phyloP scores from a whole-genome alignment of 1,284 basidiomycete species.

The Takashimella koratensis region DNA sequence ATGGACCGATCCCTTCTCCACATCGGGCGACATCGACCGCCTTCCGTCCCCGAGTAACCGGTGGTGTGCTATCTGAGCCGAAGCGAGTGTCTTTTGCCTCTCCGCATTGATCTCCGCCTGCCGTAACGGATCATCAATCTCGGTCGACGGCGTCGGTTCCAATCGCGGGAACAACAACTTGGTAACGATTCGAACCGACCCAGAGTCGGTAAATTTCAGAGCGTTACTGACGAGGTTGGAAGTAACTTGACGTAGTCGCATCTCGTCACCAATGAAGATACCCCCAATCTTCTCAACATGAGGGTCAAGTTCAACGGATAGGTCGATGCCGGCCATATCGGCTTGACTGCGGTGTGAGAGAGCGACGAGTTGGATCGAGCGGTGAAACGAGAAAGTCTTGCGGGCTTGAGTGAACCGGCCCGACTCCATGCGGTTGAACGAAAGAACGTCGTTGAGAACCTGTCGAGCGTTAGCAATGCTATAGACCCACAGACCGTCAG shows the following conservation, averaged over 20 bases:
- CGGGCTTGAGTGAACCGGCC: slow-evolving; percentile 32
- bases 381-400: slow-evolving; percentile 76
- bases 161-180: slow-evolving; percentile 38
- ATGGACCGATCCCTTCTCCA: slow-evolving; percentile 32
- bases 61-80: not conserved
- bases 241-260: slow-evolving; percentile 72
- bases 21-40: slow-evolving; percentile 7
- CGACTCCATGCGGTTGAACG: slow-evolving; percentile 51
- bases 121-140: slow-evolving; percentile 28
- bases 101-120: slow-evolving; percentile 25
- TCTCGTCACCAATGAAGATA: slow-evolving; percentile 54
- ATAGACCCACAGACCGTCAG: too few species aligned
- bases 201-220: slow-evolving; percentile 67
- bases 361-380: slow-evolving; percentile 73
- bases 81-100: slow-evolving; percentile 9
- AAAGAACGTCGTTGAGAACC: slow-evolving; percentile 79
- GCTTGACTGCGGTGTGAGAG: slow-evolving; percentile 71
- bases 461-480: slow-evolving; percentile 1
- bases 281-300: slow-evolving; percentile 64
- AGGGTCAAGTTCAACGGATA: slow-evolving; percentile 67
- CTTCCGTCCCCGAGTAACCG: not conserved
- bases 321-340: slow-evolving; percentile 63
- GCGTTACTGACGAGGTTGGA: slow-evolving; percentile 51
- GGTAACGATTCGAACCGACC: slow-evolving; percentile 49
- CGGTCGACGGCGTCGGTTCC: slow-evolving; percentile 24